phyloP scores from a whole-genome alignment of 352 stramenopile genomes.

The Salisapilia sapeloensis region DNA sequence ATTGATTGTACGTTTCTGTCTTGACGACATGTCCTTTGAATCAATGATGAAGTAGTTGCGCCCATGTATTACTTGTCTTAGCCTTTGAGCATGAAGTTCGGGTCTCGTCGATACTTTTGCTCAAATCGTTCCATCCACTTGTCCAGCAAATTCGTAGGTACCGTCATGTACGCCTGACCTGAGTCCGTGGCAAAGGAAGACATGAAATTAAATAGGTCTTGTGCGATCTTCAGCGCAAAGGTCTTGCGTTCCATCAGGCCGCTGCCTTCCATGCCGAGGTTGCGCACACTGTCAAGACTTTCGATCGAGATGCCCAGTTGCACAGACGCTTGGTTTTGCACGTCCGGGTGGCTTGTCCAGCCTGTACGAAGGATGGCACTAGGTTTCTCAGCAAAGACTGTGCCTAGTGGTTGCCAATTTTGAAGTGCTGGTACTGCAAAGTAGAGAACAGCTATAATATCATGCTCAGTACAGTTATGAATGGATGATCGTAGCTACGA shows the following conservation, averaged over 20 bases:
- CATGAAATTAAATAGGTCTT: slow-evolving; percentile 88
- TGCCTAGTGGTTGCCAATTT: slow-evolving; percentile 57
- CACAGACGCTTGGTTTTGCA: slow-evolving; percentile 29
- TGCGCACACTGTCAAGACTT: slow-evolving; percentile 54
- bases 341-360: slow-evolving; percentile 43
- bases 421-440: slow-evolving; percentile 45
- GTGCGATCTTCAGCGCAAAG: slow-evolving; percentile 84
- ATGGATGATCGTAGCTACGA: background rate
- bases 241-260: slow-evolving; percentile 46
- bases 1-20: too few relatives aligned
- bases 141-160: slow-evolving; percentile 85
- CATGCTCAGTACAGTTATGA: background rate
- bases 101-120: slow-evolving; percentile 68
- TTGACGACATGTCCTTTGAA: too few relatives aligned
- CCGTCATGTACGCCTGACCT: slow-evolving; percentile 64
- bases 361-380: slow-evolving; percentile 50
- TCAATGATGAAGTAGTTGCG: too few relatives aligned
- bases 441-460: slow-evolving; percentile 28
- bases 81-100: slow-evolving; percentile 90
- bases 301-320: slow-evolving; percentile 60
- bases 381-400: slow-evolving; percentile 50
- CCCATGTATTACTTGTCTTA: too few relatives aligned
- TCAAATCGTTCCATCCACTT: slow-evolving; percentile 86
- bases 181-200: slow-evolving; percentile 71
- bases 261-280: slow-evolving; percentile 49